Evolutionary conservation across 2,329 filamentous ascomycete genomes (phyloP).

Genomic region (Venturia nashicola): DNA sequence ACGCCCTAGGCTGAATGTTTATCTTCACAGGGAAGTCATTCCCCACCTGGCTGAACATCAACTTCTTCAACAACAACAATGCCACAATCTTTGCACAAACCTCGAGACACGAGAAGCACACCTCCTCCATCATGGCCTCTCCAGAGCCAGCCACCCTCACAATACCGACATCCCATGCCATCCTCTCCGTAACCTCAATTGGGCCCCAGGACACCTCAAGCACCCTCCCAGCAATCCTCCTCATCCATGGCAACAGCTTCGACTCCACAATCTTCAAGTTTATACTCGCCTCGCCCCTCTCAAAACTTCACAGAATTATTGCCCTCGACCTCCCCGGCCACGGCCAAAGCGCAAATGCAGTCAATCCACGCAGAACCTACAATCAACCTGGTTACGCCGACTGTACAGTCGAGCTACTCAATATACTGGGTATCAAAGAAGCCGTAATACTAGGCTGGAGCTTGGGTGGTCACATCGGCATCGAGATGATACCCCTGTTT

Average conservation of each 20-base stretch:
- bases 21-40: background rate
- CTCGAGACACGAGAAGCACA: background rate
- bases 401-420: conserved; percentile 19
- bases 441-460: conserved; percentile 22
- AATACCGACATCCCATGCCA: conserved; percentile 12
- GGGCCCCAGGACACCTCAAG: conserved; percentile 9
- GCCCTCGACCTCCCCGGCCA: conserved; percentile 24
- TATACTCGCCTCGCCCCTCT: conserved; percentile 15
- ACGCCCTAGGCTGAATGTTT: background rate
- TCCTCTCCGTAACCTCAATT: conserved; percentile 16
- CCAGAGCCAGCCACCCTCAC: background rate
- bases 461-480: conserved; percentile 21
- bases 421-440: conserved; percentile 13
- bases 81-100: background rate
- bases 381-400: conserved; percentile 21
- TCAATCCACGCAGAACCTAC: conserved; percentile 17
- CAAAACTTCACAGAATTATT: conserved; percentile 15
- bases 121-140: background rate
- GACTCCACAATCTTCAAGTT: conserved; percentile 18
- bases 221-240: conserved; percentile 16
- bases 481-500: conserved; percentile 19
- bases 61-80: background rate
- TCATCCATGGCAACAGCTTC: conserved; percentile 20
- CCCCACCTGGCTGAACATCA: background rate
- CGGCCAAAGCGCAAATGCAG: conserved; percentile 19